Evolutionary conservation across 2,329 filamentous ascomycete genomes (phyloP).

Genomic region (Talaromyces sp.): DNA sequence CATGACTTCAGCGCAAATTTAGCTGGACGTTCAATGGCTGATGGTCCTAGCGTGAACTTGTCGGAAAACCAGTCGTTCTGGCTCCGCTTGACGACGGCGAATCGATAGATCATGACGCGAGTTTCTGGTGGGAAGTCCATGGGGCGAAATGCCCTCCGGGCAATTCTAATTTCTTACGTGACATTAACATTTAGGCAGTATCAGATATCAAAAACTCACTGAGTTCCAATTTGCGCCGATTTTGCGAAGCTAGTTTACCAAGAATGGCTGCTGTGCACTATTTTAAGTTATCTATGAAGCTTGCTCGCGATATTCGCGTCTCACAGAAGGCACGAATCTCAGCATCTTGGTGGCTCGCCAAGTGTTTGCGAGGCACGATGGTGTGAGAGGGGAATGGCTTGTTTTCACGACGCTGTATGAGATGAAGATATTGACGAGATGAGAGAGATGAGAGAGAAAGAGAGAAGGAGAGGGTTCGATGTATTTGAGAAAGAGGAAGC

Average conservation of each 20-base stretch:
- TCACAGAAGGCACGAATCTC: background rate
- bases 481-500: too few relatives aligned
- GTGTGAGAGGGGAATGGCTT: background rate
- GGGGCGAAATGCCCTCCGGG: background rate
- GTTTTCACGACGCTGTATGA: background rate
- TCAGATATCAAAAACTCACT: background rate
- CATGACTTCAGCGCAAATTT: background rate
- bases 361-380: background rate
- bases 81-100: background rate
- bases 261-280: background rate
- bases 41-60: background rate
- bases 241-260: background rate
- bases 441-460: background rate
- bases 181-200: background rate
- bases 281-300: background rate
- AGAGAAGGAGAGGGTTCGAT: background rate
- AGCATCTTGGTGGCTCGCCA: background rate
- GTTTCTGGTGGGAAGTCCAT: background rate
- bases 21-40: background rate
- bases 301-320: background rate
- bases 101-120: background rate
- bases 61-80: background rate
- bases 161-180: background rate
- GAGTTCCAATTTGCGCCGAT: background rate
- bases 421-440: background rate